Evolutionary conservation across 169 alveolate species (phyloP).

Genomic region (Plasmodium gallinaceum): DNA sequence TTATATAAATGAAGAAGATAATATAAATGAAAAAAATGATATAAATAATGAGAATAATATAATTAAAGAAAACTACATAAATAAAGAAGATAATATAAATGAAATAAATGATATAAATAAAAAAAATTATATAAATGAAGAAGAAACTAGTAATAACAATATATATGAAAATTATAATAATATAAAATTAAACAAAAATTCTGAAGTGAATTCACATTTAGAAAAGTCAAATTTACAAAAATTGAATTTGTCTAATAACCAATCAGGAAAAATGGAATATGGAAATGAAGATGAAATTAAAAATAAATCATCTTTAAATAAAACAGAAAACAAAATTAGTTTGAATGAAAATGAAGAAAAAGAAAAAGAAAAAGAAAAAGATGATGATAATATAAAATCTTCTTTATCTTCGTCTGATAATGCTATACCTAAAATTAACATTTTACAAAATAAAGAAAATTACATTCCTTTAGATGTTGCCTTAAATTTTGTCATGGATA

Average conservation of each 20-base stretch:
- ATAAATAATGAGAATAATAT: neutral
- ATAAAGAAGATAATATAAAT: too few species aligned
- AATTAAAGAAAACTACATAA: neutral
- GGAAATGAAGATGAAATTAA: neutral
- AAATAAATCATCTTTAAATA: neutral
- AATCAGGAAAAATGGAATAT: neutral
- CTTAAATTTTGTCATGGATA: conserved; percentile 66
- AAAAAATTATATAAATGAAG: neutral
- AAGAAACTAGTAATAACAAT: neutral
- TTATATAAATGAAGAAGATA: neutral
- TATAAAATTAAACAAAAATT: neutral
- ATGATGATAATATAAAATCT: conserved; percentile 16
- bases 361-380: conserved; percentile 3
- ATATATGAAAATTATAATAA: neutral
- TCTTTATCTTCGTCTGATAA: conserved; percentile 60
- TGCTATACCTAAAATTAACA: conserved; percentile 71
- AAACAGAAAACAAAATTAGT: conserved; percentile 3
- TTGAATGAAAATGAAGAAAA: conserved; percentile 3
- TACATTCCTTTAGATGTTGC: conserved; percentile 71
- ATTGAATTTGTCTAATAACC: too few species aligned
- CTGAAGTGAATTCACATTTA: neutral
- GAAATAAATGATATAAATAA: neutral
- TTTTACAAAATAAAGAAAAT: conserved; percentile 58
- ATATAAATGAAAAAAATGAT: neutral
- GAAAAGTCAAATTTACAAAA: neutral